Base-by-base conservation (phyloP, 2,329 filamentous ascomycete species). In the Aureobasidium sp. region DNA sequence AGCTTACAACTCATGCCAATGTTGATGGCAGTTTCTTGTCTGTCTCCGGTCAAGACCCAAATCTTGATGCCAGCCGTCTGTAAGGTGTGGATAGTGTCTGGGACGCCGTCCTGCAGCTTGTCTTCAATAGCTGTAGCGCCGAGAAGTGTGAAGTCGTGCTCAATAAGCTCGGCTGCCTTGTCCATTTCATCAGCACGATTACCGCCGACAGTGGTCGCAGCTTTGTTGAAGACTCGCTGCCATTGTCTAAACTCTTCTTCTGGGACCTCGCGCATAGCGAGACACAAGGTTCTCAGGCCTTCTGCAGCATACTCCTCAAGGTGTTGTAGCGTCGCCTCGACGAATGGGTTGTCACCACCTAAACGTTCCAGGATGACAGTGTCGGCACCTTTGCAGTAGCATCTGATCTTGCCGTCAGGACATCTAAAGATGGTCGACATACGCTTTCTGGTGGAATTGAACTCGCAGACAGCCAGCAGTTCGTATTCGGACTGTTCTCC, bases 1-100 rank as follows among this genome's bases (percentile, higher is more conserved):
- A 99, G 83, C 77, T 97, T 97, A 78, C 94, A 99, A 73, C 91
- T 97, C 94, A 99, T 99, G 66, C 95, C 94, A 67, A 99, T 99
- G 74, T 99, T 99, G 82, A 99, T 99, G 62, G 94, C 94, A 31
- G 94, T 99, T 76, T 99, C 94, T 76, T 99, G 95, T 69, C 94
- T 85, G 79, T 99, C 94, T 69, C 94, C 94, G 42, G 94, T 99
- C 74, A 99, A 76, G 22, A 99, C 94, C 94, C 94, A 99, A 61
- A 99, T 88, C 77, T 99, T 99, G 80, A 99, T 97, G 59, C 92
- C 93, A 27, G 95, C 94, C 66, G 92, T 90, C 74, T 99, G 95
- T 31, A 99, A 80, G 0, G 94, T 99, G 73, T 97, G 91, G 63
- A 99, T 99, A 0, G 94, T 99, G 74, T 99, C 94, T 1, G 94